These are phyloP conservation scores for Kandelia obovata DNA, from an alignment of 345 rosid genomes.

Conservation along the genomic window DNA sequence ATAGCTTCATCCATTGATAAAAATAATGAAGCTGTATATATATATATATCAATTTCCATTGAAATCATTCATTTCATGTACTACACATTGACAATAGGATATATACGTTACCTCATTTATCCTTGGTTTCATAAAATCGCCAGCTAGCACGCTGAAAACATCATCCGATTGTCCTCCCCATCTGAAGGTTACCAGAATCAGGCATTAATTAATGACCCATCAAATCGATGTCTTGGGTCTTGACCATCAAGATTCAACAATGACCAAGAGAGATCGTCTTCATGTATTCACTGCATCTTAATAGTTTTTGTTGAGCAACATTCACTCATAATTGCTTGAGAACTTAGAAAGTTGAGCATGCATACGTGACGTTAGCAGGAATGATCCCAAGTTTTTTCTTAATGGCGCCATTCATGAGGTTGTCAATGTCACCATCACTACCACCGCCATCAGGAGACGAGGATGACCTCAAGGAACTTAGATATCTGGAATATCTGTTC, in stretches of 20 bases:
- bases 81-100: neutral
- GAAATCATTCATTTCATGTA: neutral
- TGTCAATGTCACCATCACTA: constrained; percentile 30
- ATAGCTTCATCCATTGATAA: too few relatives aligned
- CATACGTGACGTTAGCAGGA: constrained; percentile 53
- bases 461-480: constrained; percentile 35
- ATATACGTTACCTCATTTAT: constrained; percentile 48
- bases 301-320: too few relatives aligned
- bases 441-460: constrained; percentile 22
- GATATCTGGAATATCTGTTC: constrained; percentile 53
- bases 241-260: too few relatives aligned
- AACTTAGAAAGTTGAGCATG: too few relatives aligned
- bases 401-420: constrained; percentile 65
- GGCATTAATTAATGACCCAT: too few relatives aligned
- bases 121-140: constrained; percentile 82
- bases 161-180: constrained; percentile 68
- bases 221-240: too few relatives aligned
- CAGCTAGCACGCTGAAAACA: constrained; percentile 47
- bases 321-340: too few relatives aligned
- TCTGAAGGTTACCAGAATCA: constrained; percentile 29
- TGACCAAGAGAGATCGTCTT: too few relatives aligned
- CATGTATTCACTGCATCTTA: too few relatives aligned
- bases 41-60: too few relatives aligned
- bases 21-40: too few relatives aligned
- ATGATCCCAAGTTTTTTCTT: constrained; percentile 71